These are phyloP conservation scores for Ambrosiella cleistominuta DNA, from an alignment of 2,329 filamentous ascomycete genomes.

Conservation along the genomic window DNA sequence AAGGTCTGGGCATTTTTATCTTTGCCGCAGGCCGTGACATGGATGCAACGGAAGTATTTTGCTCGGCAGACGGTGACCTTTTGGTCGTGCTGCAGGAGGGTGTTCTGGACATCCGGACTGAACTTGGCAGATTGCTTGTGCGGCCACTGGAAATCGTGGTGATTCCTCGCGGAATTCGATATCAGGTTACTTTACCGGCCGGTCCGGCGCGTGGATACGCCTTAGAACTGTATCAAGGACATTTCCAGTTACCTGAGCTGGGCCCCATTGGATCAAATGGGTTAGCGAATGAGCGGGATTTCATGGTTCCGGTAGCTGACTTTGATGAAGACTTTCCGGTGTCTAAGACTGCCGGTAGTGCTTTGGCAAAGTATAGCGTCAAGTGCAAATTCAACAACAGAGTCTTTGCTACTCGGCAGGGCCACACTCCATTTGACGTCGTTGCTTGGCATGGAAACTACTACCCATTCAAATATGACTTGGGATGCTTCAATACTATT, in stretches of 20 bases:
- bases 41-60: conserved; percentile 51
- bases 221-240: conserved; percentile 49
- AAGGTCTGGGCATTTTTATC: conserved; percentile 57
- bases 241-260: conserved; percentile 49
- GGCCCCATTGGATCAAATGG: conserved; percentile 53
- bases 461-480: conserved; percentile 67
- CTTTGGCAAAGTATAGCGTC: conserved; percentile 28
- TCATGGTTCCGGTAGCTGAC: conserved; percentile 47
- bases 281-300: conserved; percentile 52
- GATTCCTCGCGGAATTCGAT: conserved; percentile 51
- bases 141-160: conserved; percentile 57
- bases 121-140: conserved; percentile 50
- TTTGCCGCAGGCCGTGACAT: conserved; percentile 61
- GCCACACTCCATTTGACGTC: conserved; percentile 60
- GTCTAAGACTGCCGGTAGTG: conserved; percentile 19
- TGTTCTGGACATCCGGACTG: conserved; percentile 52
- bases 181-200: conserved; percentile 43
- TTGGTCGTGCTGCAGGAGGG: conserved; percentile 56
- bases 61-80: conserved; percentile 63
- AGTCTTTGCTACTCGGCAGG: conserved; percentile 47
- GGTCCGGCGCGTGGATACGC: conserved; percentile 50
- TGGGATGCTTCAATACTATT: conserved; percentile 59
- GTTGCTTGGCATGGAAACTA: conserved; percentile 70
- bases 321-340: conserved; percentile 38
- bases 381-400: conserved; percentile 49